These are phyloP conservation scores for Russula vinacea DNA, from an alignment of 768 basidiomycete genomes.

Conservation along the genomic window DNA sequence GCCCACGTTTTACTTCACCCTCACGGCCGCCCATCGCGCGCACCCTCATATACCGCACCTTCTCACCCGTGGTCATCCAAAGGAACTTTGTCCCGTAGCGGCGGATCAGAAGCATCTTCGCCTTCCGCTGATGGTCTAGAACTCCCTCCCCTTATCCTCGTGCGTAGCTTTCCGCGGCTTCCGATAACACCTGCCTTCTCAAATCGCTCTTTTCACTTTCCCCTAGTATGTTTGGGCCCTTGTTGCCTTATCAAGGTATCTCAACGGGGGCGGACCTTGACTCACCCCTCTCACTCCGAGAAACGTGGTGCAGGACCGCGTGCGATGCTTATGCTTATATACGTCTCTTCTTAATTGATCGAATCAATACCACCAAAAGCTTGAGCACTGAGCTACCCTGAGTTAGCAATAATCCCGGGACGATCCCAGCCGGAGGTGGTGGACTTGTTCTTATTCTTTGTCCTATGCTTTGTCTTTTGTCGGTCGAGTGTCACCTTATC, in stretches of 20 bases:
- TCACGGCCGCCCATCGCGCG: conserved; percentile 29
- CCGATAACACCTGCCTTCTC: conserved; percentile 28
- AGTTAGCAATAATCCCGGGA: neutral
- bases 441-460: too few relatives aligned
- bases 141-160: conserved; percentile 28
- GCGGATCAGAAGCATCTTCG: conserved; percentile 30
- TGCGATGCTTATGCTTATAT: conserved; percentile 8
- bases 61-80: conserved; percentile 26
- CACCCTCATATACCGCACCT: conserved; percentile 26
- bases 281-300: conserved; percentile 26
- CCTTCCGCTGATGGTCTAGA: conserved; percentile 28
- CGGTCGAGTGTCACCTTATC: conserved; percentile 4
- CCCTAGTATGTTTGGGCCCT: conserved; percentile 11
- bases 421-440: neutral
- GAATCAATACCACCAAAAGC: neutral
- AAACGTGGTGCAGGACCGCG: conserved; percentile 13
- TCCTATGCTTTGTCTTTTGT: neutral
- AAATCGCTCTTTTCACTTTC: conserved; percentile 22
- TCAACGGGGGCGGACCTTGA: conserved; percentile 21
- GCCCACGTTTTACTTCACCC: conserved; percentile 15
- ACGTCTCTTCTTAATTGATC: neutral
- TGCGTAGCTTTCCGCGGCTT: conserved; percentile 29
- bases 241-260: conserved; percentile 15
- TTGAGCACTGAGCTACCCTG: neutral
- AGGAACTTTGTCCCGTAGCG: conserved; percentile 26